Base-by-base conservation (phyloP, 169 alveolate genomes). In the Cryptosporidium ubiquitum region DNA sequence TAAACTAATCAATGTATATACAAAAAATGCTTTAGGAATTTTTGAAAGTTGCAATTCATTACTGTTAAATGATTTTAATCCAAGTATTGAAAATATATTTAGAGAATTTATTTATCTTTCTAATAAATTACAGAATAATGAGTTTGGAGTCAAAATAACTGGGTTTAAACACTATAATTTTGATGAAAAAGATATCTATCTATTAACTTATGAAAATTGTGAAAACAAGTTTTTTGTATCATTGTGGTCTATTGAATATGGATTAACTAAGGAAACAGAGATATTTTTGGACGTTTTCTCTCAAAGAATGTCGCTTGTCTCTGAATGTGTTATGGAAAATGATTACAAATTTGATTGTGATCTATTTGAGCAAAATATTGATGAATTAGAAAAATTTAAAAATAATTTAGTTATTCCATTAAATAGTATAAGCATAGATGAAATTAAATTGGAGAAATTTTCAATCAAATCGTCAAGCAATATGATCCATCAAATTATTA, bases 241-340 rank as follows among this genome's bases (percentile, higher is more conserved):
- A 5, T 0, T 73, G 9, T 73, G 85, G 85, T 52, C 69, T 0
- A 39, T 73, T 52, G 70, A 73, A 37, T 37, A 26, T 35, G 26
- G 55, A 51, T 18, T 52, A 26, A 5, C 55, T 33, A 58, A 37
- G 5, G 51, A 73, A n/a, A 73, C 31, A 12, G 71, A 49, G 12
- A 33, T 73, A 55, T 55, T 47, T 58, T 52, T 73, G 16, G 85
- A 58, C 31, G n/a, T 73, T 49, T 73, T 58, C 47, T n/a, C 69
- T 18, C 69, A n/a, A 26, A 71, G 70, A 51, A 58, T 73, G 5
- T 51, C 61, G 9, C 23, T 73, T 2, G 35, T 57, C 37, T 73
- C 70, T 6, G 85, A 73, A 37, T 73, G 85, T 57, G 33, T 16
- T 14, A 57, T 73, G 31, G 51, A 73, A 73, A 31, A 33, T 7